Base-by-base conservation (phyloP, 331 rosid genomes). In the Stylosanthes scabra region DNA sequence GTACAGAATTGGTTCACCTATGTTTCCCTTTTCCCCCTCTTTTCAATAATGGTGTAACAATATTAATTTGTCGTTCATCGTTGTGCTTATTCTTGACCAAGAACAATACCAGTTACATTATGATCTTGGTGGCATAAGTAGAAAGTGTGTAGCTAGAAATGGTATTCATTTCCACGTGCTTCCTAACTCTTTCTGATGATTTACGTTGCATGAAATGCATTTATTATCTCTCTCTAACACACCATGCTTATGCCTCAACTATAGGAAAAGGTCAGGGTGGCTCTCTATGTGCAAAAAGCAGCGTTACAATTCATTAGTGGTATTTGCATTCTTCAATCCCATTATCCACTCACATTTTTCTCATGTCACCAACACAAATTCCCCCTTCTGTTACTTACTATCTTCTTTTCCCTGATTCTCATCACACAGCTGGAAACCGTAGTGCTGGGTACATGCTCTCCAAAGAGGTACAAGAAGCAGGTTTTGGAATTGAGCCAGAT, bases 221-320 rank as follows among this genome's bases (percentile, higher is more conserved):
- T 68, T 42, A 50, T 70, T 59, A 44, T 80, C 39, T 16, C 8
- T 2, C 54, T 10, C 65, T 42, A 20, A 29, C 41, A 52, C 45
- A 62, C 54, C 70, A 13, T 76, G 75, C 54, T 70, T 67, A 74
- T 77, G 78, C 50, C 74, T 54, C 50, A 41, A 65, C 62, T 66
- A 63, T 67, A 89, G 96, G 97, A 91, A 74, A 91, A 89, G 73
- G 76, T 91, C 13, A 86, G 91, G 47, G 85, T 88, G 11, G 96
- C 90, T 52, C 85, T 87, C 4, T 87, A 78, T 67, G 97, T 91
- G 49, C 96, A 89, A 65, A 86, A 89, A 50, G 97, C 97, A 72
- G 93, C 97, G 40, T 80, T 89, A 67, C 91, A 91, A n/a, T 91
- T 91, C 79, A 84, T 91, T 40, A 84, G 66, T 20, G 93, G 96